phyloP scores from a whole-genome alignment of 148 eudicot species.

The Heliosperma pusillum region DNA sequence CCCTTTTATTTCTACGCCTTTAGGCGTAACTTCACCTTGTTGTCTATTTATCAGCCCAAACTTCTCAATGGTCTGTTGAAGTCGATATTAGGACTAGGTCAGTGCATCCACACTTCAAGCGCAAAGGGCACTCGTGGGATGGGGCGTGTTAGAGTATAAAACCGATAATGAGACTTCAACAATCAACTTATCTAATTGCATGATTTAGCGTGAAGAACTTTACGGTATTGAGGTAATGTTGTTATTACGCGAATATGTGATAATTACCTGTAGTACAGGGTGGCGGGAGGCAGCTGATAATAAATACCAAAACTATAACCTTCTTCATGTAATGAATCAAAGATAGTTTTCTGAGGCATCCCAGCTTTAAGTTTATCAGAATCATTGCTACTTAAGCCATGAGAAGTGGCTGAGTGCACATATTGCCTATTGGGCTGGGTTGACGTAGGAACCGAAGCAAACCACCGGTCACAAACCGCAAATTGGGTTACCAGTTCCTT shows the following conservation, averaged over 20 bases:
- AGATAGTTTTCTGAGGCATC: conserved; percentile 70
- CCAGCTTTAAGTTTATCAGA: conserved; percentile 46
- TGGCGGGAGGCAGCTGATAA: conserved; percentile 62
- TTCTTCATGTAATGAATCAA: conserved; percentile 68
- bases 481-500: conserved; percentile 55
- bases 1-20: too few relatives aligned
- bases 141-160: too few relatives aligned
- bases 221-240: background rate
- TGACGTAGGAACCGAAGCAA: conserved; percentile 59
- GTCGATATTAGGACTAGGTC: too few relatives aligned
- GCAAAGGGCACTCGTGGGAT: too few relatives aligned
- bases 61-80: too few relatives aligned
- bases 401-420: conserved; percentile 74
- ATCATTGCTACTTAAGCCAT: conserved; percentile 53
- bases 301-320: conserved; percentile 63
- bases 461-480: conserved; percentile 77
- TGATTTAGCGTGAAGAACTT: background rate
- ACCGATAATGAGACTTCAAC: too few relatives aligned
- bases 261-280: conserved; percentile 76
- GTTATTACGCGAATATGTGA: too few relatives aligned
- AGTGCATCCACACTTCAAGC: too few relatives aligned
- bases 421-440: conserved; percentile 72
- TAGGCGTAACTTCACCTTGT: too few relatives aligned
- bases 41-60: too few relatives aligned
- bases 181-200: too few relatives aligned